Evolutionary conservation across 2,329 filamentous ascomycete species (phyloP), one percentile per base, ranked within the genome.

Genomic region (Chaetoscypha palmicola): DNA sequence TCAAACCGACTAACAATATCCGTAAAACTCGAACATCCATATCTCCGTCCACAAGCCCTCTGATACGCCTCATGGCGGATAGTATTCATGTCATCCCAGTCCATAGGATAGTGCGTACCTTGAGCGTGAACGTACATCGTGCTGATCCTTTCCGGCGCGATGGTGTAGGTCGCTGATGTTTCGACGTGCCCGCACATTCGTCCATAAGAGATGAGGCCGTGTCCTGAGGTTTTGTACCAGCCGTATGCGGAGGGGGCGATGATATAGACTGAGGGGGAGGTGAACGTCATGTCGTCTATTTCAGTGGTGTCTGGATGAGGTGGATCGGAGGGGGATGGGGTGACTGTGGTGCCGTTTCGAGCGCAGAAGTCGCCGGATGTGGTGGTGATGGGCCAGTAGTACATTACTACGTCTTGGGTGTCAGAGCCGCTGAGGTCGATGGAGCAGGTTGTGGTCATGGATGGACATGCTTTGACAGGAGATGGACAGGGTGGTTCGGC

Each of bases 361-460:
- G 40, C 40, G 24, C 40, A 43, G n/a, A 43, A 43, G 40, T 43
- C 40, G 26, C 40, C 40, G 7, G 31, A 36, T n/a, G 33, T 21
- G 8, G 40, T 43, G 3, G 40, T 43, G n/a, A 36, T 14, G 8
- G 40, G 40, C 40, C 40, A 43, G 23, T 43, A 43, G 26, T 43
- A 43, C 40, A 43, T 37, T 12, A 22, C 37, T 7, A 26, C 33
- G 3, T 43, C 32, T 10, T 43, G 31, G 12, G 26, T 21, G 12
- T 22, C 26, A n/a, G n/a, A n/a, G n/a, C n/a, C n/a, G n/a, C n/a
- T n/a, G 7, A 28, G 12, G 7, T 28, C 24, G 16, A 43, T 32
- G 19, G 40, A 35, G 23, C 40, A 43, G 26, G n/a, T n/a, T 17
- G 32, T 34, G 10, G 12, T 17, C 7, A 12, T 12, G 4, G 32